Evolutionary conservation across 2,329 filamentous ascomycete genomes (phyloP).

Genomic region (Dactylellina leptospora): DNA sequence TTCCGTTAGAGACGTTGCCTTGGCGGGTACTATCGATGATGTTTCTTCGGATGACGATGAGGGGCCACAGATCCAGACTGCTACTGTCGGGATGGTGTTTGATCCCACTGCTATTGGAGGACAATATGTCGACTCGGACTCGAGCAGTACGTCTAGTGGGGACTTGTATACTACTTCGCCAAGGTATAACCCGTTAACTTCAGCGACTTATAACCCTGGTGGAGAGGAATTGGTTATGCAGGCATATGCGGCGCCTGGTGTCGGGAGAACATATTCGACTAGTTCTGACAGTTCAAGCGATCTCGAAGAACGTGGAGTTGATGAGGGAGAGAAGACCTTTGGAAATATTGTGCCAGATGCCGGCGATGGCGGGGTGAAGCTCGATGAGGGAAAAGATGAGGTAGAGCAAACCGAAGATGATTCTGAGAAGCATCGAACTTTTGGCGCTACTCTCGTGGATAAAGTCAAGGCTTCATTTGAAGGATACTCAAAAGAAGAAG

Average conservation of each 20-base stretch:
- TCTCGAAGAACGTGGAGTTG: not conserved
- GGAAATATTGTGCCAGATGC: conserved; percentile 9
- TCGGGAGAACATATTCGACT: conserved; percentile 14
- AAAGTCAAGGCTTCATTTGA: conserved; percentile 28
- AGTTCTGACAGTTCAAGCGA: conserved; percentile 17
- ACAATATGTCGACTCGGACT: conserved; percentile 27
- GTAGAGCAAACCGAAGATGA: not conserved
- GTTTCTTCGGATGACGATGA: conserved; percentile 27
- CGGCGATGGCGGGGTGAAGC: not conserved
- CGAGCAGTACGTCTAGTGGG: conserved; percentile 25
- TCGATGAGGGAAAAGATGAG: not conserved
- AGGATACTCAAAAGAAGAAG: conserved; percentile 22
- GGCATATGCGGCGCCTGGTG: conserved; percentile 16
- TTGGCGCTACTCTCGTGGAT: conserved; percentile 16
- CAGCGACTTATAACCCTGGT: conserved; percentile 42
- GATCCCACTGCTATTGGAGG: conserved; percentile 2
- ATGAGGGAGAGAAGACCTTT: conserved; percentile 30
- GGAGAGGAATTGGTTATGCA: conserved; percentile 39
- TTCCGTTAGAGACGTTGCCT: conserved; percentile 27
- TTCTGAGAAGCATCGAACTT: conserved; percentile 14
- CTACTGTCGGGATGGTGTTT: conserved; percentile 1
- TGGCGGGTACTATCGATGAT: conserved; percentile 12
- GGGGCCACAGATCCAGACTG: conserved; percentile 1
- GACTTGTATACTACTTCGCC: conserved; percentile 40
- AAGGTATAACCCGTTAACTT: conserved; percentile 40